These are phyloP conservation scores for Aspergillus intermedius DNA, from an alignment of 2,329 filamentous ascomycete genomes.

Conservation along the genomic window DNA sequence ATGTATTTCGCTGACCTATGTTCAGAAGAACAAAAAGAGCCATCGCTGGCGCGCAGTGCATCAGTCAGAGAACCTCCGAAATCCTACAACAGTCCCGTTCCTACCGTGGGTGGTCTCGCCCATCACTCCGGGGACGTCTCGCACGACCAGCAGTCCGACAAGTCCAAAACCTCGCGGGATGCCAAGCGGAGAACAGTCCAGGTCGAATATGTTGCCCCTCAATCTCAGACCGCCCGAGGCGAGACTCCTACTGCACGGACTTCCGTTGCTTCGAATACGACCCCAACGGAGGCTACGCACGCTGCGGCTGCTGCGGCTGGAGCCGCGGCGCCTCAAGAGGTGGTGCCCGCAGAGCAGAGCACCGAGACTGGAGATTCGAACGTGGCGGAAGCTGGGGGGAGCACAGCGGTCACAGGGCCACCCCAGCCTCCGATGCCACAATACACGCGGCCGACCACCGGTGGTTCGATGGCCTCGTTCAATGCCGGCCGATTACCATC, in stretches of 20 bases:
- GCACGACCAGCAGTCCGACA: conserved; percentile 55
- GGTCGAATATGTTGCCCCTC: conserved; percentile 92
- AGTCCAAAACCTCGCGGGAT: conserved; percentile 64
- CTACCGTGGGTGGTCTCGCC: conserved; percentile 54
- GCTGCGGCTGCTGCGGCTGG: conserved; percentile 25
- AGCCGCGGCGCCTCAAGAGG: conserved; percentile 1
- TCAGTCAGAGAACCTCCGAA: conserved; percentile 86
- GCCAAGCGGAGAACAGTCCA: conserved; percentile 92
- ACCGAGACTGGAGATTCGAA: conserved; percentile 10
- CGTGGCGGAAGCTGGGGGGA: conserved; percentile 4
- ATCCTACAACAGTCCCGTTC: conserved; percentile 45
- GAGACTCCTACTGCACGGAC: conserved; percentile 27
- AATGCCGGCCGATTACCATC: conserved; percentile 59
- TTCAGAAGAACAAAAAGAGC: conserved; percentile 52
- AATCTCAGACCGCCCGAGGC: conserved; percentile 75
- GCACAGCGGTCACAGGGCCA: conserved; percentile 29
- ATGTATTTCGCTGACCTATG: conserved; percentile 2
- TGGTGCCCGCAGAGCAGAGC: conserved; percentile 4
- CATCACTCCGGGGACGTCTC: conserved; percentile 72
- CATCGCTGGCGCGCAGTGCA: conserved; percentile 70
- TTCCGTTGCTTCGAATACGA: conserved; percentile 10
- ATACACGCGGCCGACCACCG: conserved; percentile 65
- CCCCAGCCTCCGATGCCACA: conserved; percentile 37
- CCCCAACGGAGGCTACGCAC: conserved; percentile 36
- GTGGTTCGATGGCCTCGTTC: conserved; percentile 68